phyloP scores from a whole-genome alignment of 306 rosid species.

The Carpinus fangiana region DNA sequence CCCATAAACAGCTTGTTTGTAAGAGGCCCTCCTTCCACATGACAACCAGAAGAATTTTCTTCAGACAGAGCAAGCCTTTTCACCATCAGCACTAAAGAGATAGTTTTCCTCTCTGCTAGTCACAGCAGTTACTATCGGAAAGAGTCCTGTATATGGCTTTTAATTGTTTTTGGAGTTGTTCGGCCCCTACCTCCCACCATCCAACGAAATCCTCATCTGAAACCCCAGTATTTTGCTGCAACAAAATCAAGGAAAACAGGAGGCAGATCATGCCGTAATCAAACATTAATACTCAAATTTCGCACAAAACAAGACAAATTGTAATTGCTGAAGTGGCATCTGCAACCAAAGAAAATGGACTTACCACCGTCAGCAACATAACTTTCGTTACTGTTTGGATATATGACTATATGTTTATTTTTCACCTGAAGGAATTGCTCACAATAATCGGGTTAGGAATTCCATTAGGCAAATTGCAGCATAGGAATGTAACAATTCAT shows the following conservation, averaged over 20 bases:
- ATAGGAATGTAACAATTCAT: constrained; percentile 8
- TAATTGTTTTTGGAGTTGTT: background rate
- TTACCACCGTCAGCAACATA: constrained; percentile 50
- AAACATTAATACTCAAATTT: background rate
- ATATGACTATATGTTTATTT: constrained; percentile 47
- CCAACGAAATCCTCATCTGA: constrained; percentile 48
- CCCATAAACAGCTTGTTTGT: no score
- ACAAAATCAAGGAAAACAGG: constrained; percentile 5
- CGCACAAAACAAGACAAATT: constrained; percentile 17
- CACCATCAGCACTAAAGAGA: no score
- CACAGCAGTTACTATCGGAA: constrained; percentile 29
- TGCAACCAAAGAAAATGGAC: constrained; percentile 23
- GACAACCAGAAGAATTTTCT: no score
- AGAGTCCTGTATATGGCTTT: constrained; percentile 46
- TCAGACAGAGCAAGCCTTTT: no score
- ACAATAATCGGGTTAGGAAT: constrained; percentile 12
- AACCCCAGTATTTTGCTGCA: constrained; percentile 60
- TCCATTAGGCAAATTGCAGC: constrained; percentile 7
- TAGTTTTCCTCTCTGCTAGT: background rate
- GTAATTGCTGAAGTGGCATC: background rate
- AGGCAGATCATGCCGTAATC: background rate
- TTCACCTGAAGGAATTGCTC: constrained; percentile 41
- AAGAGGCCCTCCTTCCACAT: no score
- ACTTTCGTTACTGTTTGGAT: constrained; percentile 65
- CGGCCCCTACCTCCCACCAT: constrained; percentile 54